Percentiles rank a stretch among this genome's conserved stretches.
These are phyloP conservation scores for Penicillium crystallinum DNA, from an alignment of 495 filamentous ascomycete species.

Conservation along the genomic window DNA sequence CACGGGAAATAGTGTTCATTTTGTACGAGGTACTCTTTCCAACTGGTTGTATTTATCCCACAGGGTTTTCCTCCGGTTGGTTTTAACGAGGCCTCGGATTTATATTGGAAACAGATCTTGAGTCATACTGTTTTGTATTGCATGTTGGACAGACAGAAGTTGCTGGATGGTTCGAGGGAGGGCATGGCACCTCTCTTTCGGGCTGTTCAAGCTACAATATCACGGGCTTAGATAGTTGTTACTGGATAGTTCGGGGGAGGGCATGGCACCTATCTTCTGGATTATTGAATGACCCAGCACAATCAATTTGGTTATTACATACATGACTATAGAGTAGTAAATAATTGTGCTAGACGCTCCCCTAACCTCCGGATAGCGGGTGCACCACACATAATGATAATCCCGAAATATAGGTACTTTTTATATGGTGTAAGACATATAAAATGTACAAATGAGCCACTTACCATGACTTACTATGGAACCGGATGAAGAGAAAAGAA, in stretches of 20 bases:
- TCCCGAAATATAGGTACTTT: too few species aligned
- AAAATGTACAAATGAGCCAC: too few species aligned
- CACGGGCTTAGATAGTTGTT: neutral
- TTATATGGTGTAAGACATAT: too few species aligned
- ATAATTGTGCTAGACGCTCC: too few species aligned
- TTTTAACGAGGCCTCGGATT: slow-evolving; percentile 8
- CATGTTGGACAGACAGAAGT: neutral
- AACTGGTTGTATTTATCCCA: slow-evolving; percentile 6
- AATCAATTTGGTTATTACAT: neutral
- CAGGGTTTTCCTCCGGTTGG: slow-evolving; percentile 5
- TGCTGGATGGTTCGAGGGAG: neutral
- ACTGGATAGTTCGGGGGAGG: neutral
- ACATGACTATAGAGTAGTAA: too few species aligned
- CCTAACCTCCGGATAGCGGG: too few species aligned
- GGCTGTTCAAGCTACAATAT: neutral
- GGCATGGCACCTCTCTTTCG: slow-evolving; percentile 6
- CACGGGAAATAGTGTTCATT: neutral
- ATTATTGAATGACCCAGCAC: neutral
- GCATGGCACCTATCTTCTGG: slow-evolving; percentile 3
- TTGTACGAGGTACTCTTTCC: slow-evolving; percentile 8
- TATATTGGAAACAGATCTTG: neutral
- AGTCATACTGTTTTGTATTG: neutral
- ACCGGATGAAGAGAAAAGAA: too few species aligned
- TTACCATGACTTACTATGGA: too few species aligned
- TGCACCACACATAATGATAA: too few species aligned